Conservation (phyloP, 257 asterid species). For the Cynanchum wilfordii region DNA sequence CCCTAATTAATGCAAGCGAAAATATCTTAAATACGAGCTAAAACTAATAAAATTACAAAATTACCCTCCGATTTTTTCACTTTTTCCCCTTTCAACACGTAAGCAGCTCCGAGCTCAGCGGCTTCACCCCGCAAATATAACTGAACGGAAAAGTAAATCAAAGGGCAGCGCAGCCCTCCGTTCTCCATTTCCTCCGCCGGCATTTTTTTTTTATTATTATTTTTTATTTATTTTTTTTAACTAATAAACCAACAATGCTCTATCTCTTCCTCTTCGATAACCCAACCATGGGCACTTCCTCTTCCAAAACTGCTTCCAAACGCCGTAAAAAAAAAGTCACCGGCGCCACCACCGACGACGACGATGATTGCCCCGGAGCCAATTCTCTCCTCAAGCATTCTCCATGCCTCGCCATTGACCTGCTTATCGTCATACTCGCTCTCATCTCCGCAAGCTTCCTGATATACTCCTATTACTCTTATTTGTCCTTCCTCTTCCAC, state of each 20-base stretch:
- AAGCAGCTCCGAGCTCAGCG: slow-evolving; percentile 18
- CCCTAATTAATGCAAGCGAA: too few species aligned
- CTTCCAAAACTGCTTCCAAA: slow-evolving; percentile 18
- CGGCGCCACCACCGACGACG: slow-evolving; percentile 12
- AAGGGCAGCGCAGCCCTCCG: background rate
- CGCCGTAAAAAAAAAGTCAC: slow-evolving; percentile 26
- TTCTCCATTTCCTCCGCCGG: background rate
- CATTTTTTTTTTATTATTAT: too few species aligned
- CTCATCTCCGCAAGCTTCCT: slow-evolving; percentile 72
- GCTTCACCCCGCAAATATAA: slow-evolving; percentile 11
- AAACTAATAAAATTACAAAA: slow-evolving; percentile 1
- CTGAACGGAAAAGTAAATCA: background rate
- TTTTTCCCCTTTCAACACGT: slow-evolving; percentile 5
- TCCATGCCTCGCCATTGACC: slow-evolving; percentile 79
- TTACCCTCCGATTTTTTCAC: background rate
- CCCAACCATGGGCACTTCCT: slow-evolving; percentile 33
- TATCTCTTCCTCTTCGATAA: slow-evolving; percentile 39
- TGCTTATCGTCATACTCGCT: slow-evolving; percentile 70
- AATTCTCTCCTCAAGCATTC: slow-evolving; percentile 55
- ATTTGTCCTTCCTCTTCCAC: slow-evolving; percentile 60
- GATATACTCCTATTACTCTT: slow-evolving; percentile 58
- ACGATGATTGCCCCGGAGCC: slow-evolving; percentile 27
- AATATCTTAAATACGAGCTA: too few species aligned
- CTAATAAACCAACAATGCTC: slow-evolving; percentile 37
- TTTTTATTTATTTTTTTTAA: too few species aligned